phyloP scores from a whole-genome alignment of 345 rosid genomes.

The Citropsis articulata region DNA sequence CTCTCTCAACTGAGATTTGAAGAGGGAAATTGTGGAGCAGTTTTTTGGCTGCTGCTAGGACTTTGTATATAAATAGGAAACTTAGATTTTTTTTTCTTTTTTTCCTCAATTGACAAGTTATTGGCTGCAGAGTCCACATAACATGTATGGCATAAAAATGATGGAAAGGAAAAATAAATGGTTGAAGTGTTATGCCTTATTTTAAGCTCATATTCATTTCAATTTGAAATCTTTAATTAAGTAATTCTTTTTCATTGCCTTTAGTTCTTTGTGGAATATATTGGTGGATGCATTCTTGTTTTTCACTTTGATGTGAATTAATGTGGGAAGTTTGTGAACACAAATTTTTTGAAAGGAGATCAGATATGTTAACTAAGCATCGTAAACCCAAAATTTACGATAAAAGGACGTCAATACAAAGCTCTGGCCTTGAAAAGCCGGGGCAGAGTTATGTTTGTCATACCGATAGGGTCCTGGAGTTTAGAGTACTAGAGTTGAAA shows the following conservation, averaged over 20 bases:
- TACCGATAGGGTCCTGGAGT: too few species aligned
- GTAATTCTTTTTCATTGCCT: neutral
- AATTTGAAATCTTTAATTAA: neutral
- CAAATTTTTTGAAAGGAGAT: neutral
- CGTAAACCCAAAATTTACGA: too few species aligned
- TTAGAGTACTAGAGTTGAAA: too few species aligned
- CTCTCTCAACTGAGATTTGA: neutral
- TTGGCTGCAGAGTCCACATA: slow-evolving; percentile 9
- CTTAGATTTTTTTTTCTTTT: slow-evolving; percentile 2
- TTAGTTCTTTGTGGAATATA: neutral
- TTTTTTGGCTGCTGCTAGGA: slow-evolving; percentile 30
- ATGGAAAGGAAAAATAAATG: slow-evolving; percentile 28
- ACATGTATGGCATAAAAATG: slow-evolving; percentile 25
- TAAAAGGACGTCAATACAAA: too few species aligned
- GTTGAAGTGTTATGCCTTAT: slow-evolving; percentile 9
- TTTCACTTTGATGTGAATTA: neutral
- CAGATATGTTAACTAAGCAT: too few species aligned
- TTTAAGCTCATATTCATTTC: neutral
- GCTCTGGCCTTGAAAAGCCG: too few species aligned
- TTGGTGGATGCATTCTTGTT: neutral
- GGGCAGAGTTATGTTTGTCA: too few species aligned
- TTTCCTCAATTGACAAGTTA: slow-evolving; percentile 7
- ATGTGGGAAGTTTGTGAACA: neutral
- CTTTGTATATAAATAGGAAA: slow-evolving; percentile 47
- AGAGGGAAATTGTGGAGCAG: slow-evolving; percentile 17